Evolutionary conservation across 1,284 basidiomycete species (phyloP).

Genomic region (Rhodotorula sp.): DNA sequence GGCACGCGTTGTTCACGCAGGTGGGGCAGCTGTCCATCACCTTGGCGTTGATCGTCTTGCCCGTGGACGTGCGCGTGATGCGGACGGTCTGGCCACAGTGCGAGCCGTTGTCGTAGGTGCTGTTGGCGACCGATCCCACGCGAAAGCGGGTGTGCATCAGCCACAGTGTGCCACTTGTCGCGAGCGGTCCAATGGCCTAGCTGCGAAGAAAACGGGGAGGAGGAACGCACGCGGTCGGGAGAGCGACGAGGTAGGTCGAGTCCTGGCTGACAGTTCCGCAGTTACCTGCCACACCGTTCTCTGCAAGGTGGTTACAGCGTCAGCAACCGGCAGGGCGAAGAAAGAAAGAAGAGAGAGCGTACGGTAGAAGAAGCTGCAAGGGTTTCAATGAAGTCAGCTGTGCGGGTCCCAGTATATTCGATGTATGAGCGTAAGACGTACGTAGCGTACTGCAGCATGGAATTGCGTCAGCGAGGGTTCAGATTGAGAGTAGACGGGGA

Average conservation of each 20-base stretch:
- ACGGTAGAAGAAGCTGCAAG: slow-evolving; percentile 7
- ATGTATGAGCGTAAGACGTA: neutral
- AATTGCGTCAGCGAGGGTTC: neutral
- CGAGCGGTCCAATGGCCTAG: too few species aligned
- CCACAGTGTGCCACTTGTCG: too few species aligned
- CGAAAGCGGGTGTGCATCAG: neutral
- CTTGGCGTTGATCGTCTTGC: slow-evolving; percentile 24
- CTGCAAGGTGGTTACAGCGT: neutral
- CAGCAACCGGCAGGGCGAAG: too few species aligned
- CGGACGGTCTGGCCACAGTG: slow-evolving; percentile 27
- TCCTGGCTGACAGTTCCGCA: slow-evolving; percentile 32
- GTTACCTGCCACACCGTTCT: slow-evolving; percentile 30
- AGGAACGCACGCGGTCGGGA: slow-evolving; percentile 14
- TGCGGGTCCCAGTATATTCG: too few species aligned
- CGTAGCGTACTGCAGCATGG: neutral
- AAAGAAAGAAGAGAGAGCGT: neutral
- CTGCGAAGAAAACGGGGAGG: neutral
- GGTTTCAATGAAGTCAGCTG: neutral
- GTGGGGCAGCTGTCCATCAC: slow-evolving; percentile 30
- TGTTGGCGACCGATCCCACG: neutral
- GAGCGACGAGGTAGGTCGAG: slow-evolving; percentile 11
- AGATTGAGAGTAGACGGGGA: neutral
- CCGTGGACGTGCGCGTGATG: slow-evolving; percentile 17
- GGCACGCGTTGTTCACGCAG: slow-evolving; percentile 14
- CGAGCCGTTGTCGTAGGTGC: slow-evolving; percentile 23